Conservation (phyloP, 345 rosid species). For the Salix brachista region DNA sequence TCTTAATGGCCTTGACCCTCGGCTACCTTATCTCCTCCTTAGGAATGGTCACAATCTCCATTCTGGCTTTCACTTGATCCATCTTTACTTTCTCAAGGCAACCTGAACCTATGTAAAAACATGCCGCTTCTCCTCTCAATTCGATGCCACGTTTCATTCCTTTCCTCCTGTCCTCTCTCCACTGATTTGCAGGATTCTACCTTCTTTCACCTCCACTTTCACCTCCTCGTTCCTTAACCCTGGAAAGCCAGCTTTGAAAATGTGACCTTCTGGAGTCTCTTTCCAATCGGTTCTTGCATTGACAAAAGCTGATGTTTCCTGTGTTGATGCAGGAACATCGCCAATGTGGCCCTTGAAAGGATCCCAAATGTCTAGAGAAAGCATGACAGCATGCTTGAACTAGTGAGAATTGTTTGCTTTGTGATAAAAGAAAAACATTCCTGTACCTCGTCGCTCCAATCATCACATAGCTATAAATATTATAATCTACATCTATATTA, state of each 20-base stretch:
- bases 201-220: slow-evolving; percentile 27
- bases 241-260: slow-evolving; percentile 26
- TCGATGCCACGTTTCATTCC: slow-evolving; percentile 21
- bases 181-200: slow-evolving; percentile 20
- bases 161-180: slow-evolving; percentile 24
- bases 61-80: slow-evolving; percentile 20
- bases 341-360: slow-evolving; percentile 2
- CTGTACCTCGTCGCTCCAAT: not conserved
- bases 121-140: slow-evolving; percentile 18
- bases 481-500: not conserved
- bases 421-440: not conserved
- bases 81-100: slow-evolving; percentile 21
- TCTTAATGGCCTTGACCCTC: slow-evolving; percentile 16
- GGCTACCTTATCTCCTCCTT: slow-evolving; percentile 21
- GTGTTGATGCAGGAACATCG: not conserved
- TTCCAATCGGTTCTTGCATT: slow-evolving; percentile 24
- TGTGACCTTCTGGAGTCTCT: slow-evolving; percentile 25
- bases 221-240: slow-evolving; percentile 23
- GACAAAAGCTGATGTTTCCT: slow-evolving; percentile 13
- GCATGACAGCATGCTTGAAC: not conserved
- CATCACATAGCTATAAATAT: not conserved
- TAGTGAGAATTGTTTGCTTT: not conserved
- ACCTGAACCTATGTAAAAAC: slow-evolving; percentile 15
- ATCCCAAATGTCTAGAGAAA: slow-evolving; percentile 19
- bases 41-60: slow-evolving; percentile 23